Evolutionary conservation across 805 yeast genomes (phyloP).

Genomic region (Ogataea henricii): DNA sequence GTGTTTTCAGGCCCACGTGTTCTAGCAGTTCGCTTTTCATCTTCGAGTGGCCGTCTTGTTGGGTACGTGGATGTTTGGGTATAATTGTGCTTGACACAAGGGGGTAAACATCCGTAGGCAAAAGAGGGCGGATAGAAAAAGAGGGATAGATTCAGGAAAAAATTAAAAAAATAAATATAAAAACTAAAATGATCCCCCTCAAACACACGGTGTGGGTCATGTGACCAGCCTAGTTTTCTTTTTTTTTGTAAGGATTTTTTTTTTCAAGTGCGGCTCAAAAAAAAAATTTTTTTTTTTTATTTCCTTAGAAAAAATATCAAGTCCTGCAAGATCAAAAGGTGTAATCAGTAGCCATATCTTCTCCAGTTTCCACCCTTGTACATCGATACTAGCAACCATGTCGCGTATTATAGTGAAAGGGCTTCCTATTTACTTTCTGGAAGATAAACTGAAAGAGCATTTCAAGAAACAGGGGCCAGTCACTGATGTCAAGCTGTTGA

Average conservation of each 20-base stretch:
- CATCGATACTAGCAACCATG: constrained; percentile 35
- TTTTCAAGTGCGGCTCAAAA: constrained; percentile 6
- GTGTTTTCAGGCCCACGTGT: constrained; percentile 23
- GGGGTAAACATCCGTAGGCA: neutral
- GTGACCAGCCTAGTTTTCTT: too few relatives aligned
- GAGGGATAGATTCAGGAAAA: neutral
- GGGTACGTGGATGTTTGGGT: constrained; percentile 1
- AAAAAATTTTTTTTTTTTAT: constrained; percentile 5
- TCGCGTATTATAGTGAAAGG: constrained; percentile 93
- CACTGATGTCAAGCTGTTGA: constrained; percentile 86
- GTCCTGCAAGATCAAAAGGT: neutral
- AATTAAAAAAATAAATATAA: neutral
- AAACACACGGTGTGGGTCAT: neutral
- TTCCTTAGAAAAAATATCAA: neutral
- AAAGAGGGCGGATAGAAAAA: neutral
- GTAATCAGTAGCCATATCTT: neutral
- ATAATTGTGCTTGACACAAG: neutral
- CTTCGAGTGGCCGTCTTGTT: neutral
- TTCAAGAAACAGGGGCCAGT: constrained; percentile 60
- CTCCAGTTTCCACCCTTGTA: neutral
- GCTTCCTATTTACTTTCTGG: constrained; percentile 75
- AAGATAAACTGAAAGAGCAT: constrained; percentile 67
- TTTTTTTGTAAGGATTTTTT: neutral
- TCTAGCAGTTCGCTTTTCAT: constrained; percentile 27
- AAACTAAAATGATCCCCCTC: neutral